Conservation (phyloP, 2,329 filamentous ascomycete genomes). For the Microsporum canis region DNA sequence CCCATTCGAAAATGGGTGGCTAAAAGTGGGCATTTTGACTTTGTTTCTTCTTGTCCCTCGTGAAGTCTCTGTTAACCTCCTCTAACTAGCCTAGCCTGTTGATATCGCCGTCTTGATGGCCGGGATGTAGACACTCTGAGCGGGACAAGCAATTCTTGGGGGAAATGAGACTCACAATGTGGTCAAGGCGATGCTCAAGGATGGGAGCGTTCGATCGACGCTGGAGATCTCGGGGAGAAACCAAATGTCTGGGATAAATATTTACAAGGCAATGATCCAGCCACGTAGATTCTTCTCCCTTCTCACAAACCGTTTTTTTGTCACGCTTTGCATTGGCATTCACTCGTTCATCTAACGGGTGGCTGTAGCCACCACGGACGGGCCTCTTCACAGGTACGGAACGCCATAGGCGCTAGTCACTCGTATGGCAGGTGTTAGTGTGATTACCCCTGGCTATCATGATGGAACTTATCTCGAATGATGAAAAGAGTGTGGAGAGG, state of each 20-base stretch:
- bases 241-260: neutral
- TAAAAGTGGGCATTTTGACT: conserved; percentile 1
- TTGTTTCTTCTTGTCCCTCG: neutral
- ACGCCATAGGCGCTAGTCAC: neutral
- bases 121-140: neutral
- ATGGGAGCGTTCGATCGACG: neutral
- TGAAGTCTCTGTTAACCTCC: neutral
- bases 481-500: neutral
- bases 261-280: neutral
- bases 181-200: neutral
- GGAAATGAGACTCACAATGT: neutral
- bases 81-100: neutral
- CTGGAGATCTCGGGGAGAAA: neutral
- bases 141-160: neutral
- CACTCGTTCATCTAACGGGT: neutral
- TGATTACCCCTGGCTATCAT: neutral
- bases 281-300: neutral
- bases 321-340: neutral
- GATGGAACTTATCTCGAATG: neutral
- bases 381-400: neutral
- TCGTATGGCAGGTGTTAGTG: neutral
- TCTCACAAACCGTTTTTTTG: neutral
- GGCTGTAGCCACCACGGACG: neutral
- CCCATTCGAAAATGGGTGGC: neutral
- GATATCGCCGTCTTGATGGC: neutral